A percentile compares a stretch with the other conserved stretches of the same genome.
Evolutionary conservation across 345 rosid genomes (phyloP).

Genomic region (Psidium guajava): DNA sequence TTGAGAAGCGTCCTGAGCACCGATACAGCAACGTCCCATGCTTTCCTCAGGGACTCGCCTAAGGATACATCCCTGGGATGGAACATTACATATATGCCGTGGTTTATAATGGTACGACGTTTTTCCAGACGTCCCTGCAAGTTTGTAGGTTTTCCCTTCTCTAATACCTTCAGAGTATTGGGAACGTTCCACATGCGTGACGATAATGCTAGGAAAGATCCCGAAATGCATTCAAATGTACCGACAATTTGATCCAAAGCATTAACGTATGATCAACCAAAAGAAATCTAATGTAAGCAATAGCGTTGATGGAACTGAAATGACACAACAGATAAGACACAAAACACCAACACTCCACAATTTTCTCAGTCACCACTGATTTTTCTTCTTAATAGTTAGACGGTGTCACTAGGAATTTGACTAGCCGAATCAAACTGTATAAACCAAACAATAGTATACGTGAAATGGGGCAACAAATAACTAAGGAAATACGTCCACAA

Average conservation of each 20-base stretch:
- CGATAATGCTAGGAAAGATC: background rate
- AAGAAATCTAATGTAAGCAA: background rate
- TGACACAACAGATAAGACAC: background rate
- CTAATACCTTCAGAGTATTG: too few relatives aligned
- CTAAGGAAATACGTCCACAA: background rate
- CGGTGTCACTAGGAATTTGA: background rate
- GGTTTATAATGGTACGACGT: too few relatives aligned
- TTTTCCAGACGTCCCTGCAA: too few relatives aligned
- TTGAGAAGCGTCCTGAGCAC: too few relatives aligned
- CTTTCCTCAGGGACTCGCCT: too few relatives aligned
- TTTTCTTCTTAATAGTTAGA: background rate
- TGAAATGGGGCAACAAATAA: background rate
- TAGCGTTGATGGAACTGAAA: background rate
- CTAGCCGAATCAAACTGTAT: background rate
- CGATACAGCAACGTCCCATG: too few relatives aligned
- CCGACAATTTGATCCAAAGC: too few relatives aligned
- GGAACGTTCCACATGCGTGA: too few relatives aligned
- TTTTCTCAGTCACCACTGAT: background rate
- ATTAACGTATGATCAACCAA: background rate
- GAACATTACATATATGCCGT: too few relatives aligned
- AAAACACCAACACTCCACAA: background rate
- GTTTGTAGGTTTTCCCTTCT: too few relatives aligned
- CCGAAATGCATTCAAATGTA: background rate
- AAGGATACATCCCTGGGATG: too few relatives aligned
- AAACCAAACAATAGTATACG: background rate